These are phyloP conservation scores for Leccinum subfulvum DNA, from an alignment of 1,284 basidiomycete species.

Conservation along the genomic window DNA sequence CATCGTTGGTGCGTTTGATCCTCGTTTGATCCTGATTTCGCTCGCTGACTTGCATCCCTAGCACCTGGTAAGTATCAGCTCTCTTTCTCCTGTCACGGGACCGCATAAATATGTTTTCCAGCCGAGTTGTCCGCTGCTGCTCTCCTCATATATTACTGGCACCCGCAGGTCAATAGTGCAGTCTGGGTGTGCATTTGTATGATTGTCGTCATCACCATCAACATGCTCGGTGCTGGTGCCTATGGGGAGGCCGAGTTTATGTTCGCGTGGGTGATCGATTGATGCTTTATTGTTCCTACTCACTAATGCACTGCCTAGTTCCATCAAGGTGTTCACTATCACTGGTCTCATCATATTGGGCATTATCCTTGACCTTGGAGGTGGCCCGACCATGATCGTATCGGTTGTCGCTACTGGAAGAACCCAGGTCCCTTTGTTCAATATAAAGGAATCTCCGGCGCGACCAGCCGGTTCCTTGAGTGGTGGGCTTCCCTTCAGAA, in stretches of 20 bases:
- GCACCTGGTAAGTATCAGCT: constrained; percentile 27
- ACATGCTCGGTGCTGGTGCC: constrained; percentile 54
- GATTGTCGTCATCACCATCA: constrained; percentile 63
- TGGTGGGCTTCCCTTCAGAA: too few relatives aligned
- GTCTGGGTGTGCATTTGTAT: constrained; percentile 67
- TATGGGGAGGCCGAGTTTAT: constrained; percentile 59
- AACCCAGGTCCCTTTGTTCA: too few relatives aligned
- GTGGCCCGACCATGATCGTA: too few relatives aligned
- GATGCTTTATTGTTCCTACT: not conserved
- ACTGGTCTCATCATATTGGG: constrained; percentile 43
- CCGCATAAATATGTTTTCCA: not conserved
- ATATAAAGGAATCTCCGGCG: too few relatives aligned
- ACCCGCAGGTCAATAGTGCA: constrained; percentile 47
- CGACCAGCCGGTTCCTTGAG: too few relatives aligned
- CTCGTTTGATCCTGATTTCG: not conserved
- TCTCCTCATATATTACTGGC: constrained; percentile 66
- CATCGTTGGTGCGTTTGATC: constrained; percentile 42
- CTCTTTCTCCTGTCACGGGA: not conserved
- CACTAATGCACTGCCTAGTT: constrained; percentile 31
- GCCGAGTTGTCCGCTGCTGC: constrained; percentile 53
- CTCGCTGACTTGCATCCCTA: constrained; percentile 11
- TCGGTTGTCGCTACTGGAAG: too few relatives aligned
- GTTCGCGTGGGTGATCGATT: constrained; percentile 40
- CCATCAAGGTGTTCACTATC: constrained; percentile 68
- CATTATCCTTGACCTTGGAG: constrained; percentile 26